These are phyloP conservation scores for Staphylotrichum tortipilum DNA, from an alignment of 495 filamentous ascomycete genomes.

Conservation along the genomic window DNA sequence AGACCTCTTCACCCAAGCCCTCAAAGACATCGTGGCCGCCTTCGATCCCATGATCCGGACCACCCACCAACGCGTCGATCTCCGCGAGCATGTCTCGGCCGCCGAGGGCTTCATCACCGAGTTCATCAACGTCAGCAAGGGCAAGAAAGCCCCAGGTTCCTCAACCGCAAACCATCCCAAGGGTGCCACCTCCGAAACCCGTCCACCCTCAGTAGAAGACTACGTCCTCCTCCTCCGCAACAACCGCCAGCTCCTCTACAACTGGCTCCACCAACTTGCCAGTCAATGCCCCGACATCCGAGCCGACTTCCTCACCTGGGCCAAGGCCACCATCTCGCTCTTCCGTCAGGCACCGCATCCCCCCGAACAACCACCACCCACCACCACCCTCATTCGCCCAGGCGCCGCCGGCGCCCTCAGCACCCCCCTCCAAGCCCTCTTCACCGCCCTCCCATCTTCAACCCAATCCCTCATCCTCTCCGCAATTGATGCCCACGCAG, in stretches of 20 bases:
- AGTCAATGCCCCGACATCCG: slow-evolving; percentile 52
- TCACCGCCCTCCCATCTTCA: slow-evolving; percentile 32
- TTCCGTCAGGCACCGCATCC: slow-evolving; percentile 15
- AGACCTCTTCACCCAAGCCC: slow-evolving; percentile 49
- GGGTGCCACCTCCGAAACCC: slow-evolving; percentile 6
- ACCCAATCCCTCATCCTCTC: slow-evolving; percentile 28
- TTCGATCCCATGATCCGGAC: slow-evolving; percentile 59
- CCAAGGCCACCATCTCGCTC: slow-evolving; percentile 24
- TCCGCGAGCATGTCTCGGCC: slow-evolving; percentile 49
- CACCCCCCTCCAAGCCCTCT: slow-evolving; percentile 35
- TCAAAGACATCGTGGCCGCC: slow-evolving; percentile 47
- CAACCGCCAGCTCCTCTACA: slow-evolving; percentile 46
- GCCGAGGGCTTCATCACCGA: slow-evolving; percentile 51
- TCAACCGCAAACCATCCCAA: slow-evolving; percentile 1
- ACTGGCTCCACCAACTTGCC: slow-evolving; percentile 53
- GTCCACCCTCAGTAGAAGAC: slow-evolving; percentile 50
- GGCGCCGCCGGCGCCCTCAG: slow-evolving; percentile 38
- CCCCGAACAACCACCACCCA: background rate
- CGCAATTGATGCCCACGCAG: slow-evolving; percentile 43
- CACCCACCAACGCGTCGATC: slow-evolving; percentile 55
- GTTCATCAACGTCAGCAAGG: slow-evolving; percentile 43
- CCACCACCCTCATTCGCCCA: background rate
- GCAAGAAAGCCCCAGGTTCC: slow-evolving; percentile 13
- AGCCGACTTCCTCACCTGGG: slow-evolving; percentile 36
- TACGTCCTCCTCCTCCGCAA: slow-evolving; percentile 48